Evolutionary conservation across 495 filamentous ascomycete species (phyloP), one percentile per base, ranked within the genome.

Genomic region (Aspergillus ellipticus): DNA sequence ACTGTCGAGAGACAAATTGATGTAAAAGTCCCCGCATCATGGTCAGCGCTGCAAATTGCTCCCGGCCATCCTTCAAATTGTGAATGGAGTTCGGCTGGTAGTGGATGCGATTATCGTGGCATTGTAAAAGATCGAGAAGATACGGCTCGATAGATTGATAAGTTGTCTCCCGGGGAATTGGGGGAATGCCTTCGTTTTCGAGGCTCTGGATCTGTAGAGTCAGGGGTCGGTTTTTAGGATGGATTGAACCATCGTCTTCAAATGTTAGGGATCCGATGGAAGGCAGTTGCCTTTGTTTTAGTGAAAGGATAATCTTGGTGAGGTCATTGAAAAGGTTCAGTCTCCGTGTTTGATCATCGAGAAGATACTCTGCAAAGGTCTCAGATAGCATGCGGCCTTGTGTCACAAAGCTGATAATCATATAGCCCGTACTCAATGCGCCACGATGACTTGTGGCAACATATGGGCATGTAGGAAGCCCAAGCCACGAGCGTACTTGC

Each of bases 251-350:
- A 48, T 66, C 42, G 41, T 63, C 46, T 33, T 63, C 29, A 19
- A 75, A 59, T 0, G 43, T 61, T 33, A 74, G 70, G 24, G 74
- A 66, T 15, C 70, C 73, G 37, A 77, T 77, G 8, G 56, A 63
- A 4, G 66, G 56, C 17, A 65, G 58, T 19, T 54, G 65, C 0
- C 66, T 39, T 20, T 58, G 66, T 13, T 58, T 64, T 1, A 74
- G 55, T 1, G 65, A 67, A 20, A 72, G 43, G 17, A 74, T 63
- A 3, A 70, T 59, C 2, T 11, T 19, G 20, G 20, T 11, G 6
- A 47, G 5, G 1, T 11, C 21, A 2, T 16, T 8, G 21, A 26
- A 47, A 26, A 47, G 43, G 20, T 45, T 45, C 16, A 13, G 2
- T 47, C 39, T 42, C 7, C 39, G 39, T 8, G 10, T 15, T 22